phyloP scores from a whole-genome alignment of 2,329 filamentous ascomycete genomes.

The Calonectria hawksworthii region DNA sequence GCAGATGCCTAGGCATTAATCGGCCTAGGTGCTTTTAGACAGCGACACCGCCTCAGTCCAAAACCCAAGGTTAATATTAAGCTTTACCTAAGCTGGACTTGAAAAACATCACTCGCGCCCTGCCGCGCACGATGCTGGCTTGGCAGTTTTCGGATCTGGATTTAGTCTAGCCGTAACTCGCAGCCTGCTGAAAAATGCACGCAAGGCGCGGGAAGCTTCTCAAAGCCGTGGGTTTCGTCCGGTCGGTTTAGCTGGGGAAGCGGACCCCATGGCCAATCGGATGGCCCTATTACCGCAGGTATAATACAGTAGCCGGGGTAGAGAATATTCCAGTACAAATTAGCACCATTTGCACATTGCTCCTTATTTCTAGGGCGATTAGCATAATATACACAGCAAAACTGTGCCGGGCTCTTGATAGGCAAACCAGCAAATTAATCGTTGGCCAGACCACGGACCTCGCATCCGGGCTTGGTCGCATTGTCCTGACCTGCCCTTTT shows the following conservation, averaged over 20 bases:
- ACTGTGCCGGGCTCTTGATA: background rate
- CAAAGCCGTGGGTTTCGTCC: background rate
- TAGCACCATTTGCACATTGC: background rate
- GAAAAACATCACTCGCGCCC: background rate
- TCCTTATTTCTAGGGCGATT: constrained; percentile 1
- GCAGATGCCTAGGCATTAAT: background rate
- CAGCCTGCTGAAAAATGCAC: background rate
- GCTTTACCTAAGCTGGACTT: background rate
- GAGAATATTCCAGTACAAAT: background rate
- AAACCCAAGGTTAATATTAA: background rate
- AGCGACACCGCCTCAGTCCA: background rate
- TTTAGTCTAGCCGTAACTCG: background rate
- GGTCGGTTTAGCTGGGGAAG: background rate
- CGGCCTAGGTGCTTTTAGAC: background rate
- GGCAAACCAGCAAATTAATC: background rate
- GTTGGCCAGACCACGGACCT: background rate
- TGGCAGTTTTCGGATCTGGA: background rate
- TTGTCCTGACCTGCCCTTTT: background rate
- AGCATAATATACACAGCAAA: background rate
- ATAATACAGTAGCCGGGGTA: background rate
- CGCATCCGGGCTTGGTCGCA: background rate
- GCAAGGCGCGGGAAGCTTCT: background rate
- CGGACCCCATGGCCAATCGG: background rate
- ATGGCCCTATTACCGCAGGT: background rate
- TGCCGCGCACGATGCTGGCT: background rate